phyloP scores from a whole-genome alignment of 495 filamentous ascomycete species.

The Cercophora scortea region DNA sequence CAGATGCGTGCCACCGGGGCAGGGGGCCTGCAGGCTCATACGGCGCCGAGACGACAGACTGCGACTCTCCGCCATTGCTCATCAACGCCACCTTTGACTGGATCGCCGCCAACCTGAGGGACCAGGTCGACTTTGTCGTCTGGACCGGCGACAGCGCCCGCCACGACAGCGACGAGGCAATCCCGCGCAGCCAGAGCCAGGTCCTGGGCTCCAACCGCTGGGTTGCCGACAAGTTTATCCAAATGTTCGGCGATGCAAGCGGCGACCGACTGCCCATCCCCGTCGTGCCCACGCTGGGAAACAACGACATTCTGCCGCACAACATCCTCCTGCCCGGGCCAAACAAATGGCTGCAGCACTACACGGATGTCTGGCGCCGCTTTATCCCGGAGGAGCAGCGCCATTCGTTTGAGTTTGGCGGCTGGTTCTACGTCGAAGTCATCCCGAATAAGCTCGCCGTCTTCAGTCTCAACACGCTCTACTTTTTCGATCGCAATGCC shows the following conservation, averaged over 20 bases:
- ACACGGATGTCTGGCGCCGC: constrained; percentile 63
- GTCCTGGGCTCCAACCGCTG: constrained; percentile 67
- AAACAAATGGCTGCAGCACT: constrained; percentile 72
- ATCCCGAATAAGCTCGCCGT: constrained; percentile 81
- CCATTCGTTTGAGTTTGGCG: constrained; percentile 84
- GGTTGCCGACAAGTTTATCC: constrained; percentile 66
- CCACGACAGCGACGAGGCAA: constrained; percentile 84
- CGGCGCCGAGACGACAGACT: constrained; percentile 78
- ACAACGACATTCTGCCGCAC: constrained; percentile 96
- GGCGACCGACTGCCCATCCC: constrained; percentile 57
- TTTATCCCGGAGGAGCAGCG: constrained; percentile 93
- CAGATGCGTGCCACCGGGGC: constrained; percentile 70
- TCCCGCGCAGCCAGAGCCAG: constrained; percentile 66
- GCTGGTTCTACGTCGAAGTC: constrained; percentile 91
- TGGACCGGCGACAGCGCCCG: constrained; percentile 97
- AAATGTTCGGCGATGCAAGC: constrained; percentile 54
- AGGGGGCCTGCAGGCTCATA: constrained; percentile 70
- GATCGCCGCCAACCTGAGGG: constrained; percentile 78
- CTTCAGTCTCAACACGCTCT: constrained; percentile 94
- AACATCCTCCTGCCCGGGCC: constrained; percentile 86
- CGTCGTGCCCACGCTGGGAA: constrained; percentile 84
- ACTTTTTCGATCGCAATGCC: constrained; percentile 87
- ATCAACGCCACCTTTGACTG: constrained; percentile 88
- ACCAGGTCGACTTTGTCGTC: constrained; percentile 85
- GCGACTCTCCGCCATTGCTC: constrained; percentile 73